These are phyloP conservation scores for Mentha longifolia DNA, from an alignment of 257 asterid genomes.

Conservation along the genomic window DNA sequence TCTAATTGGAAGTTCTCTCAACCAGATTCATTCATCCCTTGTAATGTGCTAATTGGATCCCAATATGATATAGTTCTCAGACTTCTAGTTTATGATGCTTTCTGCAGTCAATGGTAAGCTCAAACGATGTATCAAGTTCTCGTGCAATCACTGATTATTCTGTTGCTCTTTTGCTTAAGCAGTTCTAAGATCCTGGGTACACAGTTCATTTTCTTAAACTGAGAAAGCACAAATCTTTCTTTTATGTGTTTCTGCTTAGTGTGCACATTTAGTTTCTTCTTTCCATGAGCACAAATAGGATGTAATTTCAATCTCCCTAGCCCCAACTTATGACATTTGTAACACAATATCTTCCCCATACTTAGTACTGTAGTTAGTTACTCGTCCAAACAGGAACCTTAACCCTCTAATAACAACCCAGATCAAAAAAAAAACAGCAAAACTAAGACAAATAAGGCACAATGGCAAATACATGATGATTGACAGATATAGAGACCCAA, in stretches of 20 bases:
- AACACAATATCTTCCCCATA: slow-evolving; percentile 10
- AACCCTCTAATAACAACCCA: background rate
- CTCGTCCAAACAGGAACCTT: slow-evolving; percentile 1
- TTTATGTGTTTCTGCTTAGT: slow-evolving; percentile 7
- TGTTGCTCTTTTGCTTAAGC: background rate
- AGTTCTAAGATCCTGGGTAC: background rate
- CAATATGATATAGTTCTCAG: background rate
- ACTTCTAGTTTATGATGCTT: too few relatives aligned
- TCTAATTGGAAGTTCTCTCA: background rate
- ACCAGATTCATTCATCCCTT: background rate
- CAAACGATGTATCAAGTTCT: too few relatives aligned
- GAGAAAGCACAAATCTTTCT: background rate
- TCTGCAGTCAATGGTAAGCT: too few relatives aligned
- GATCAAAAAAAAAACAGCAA: slow-evolving; percentile 29
- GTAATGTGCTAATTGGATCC: background rate
- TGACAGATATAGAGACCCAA: slow-evolving; percentile 13
- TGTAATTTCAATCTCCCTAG: background rate
- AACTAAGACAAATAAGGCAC: background rate
- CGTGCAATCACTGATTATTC: background rate
- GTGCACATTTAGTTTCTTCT: background rate
- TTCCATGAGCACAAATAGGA: background rate
- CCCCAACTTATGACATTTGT: background rate
- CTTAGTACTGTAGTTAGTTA: background rate
- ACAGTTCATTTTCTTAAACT: background rate
- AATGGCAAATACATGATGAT: background rate